These are phyloP conservation scores for Aspergillus biplanus DNA, from an alignment of 495 filamentous ascomycete species.

Conservation along the genomic window DNA sequence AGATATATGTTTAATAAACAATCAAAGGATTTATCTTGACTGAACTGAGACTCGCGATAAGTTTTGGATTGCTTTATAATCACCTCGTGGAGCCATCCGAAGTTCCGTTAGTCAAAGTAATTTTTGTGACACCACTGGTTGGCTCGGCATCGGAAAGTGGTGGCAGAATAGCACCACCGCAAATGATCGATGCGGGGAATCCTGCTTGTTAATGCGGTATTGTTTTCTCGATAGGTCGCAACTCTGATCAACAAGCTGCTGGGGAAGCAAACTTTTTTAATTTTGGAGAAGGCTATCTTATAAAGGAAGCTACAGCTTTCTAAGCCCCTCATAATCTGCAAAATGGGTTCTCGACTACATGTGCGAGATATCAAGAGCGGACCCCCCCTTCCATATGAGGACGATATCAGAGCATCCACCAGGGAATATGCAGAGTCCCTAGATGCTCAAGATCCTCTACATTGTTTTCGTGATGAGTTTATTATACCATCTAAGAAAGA, in stretches of 20 bases:
- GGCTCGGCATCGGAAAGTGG: slow-evolving; percentile 21
- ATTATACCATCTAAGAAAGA: slow-evolving; percentile 81
- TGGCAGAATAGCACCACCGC: slow-evolving; percentile 35
- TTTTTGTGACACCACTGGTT: slow-evolving; percentile 40
- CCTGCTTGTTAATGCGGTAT: background rate
- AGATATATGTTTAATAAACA: slow-evolving; percentile 5
- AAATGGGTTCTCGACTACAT: slow-evolving; percentile 38
- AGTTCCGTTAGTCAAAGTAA: slow-evolving; percentile 36
- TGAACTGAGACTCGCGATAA: background rate
- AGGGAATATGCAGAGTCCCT: slow-evolving; percentile 64
- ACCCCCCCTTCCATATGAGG: slow-evolving; percentile 39
- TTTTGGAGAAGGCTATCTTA: no score
- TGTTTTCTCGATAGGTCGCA: background rate
- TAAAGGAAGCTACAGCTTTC: background rate
- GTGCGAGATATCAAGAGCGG: slow-evolving; percentile 34
- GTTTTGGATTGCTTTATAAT: slow-evolving; percentile 24
- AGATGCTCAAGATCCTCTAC: slow-evolving; percentile 72
- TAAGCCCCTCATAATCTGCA: background rate
- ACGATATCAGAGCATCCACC: slow-evolving; percentile 45
- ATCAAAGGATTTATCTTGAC: background rate
- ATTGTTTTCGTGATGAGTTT: slow-evolving; percentile 73
- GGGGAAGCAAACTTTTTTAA: background rate
- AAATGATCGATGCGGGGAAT: slow-evolving; percentile 26
- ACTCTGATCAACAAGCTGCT: background rate
- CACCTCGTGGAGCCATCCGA: slow-evolving; percentile 19